Conservation (phyloP, 2,329 filamentous ascomycete genomes). For the Ascocoryne sarcoides region DNA sequence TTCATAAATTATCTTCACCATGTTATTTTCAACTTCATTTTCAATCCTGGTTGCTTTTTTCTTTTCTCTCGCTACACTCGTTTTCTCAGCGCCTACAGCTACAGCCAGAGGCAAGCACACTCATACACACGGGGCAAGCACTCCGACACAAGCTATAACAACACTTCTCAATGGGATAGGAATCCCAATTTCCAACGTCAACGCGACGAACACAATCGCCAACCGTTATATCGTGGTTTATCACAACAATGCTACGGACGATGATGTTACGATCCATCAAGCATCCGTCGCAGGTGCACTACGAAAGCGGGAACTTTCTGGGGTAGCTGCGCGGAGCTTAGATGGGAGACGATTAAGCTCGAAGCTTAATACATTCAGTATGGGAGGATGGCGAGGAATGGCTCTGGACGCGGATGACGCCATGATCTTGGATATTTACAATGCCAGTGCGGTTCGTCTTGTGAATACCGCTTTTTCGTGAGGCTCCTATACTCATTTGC, state of each 20-base stretch:
- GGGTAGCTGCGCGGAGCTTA: constrained; percentile 37
- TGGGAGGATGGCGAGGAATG: constrained; percentile 45
- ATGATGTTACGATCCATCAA: constrained; percentile 41
- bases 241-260: constrained; percentile 42
- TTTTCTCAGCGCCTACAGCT: neutral
- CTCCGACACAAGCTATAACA: neutral
- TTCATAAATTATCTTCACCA: neutral
- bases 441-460: constrained; percentile 26
- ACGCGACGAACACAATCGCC: constrained; percentile 40
- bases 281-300: constrained; percentile 39
- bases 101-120: no score
- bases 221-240: constrained; percentile 57
- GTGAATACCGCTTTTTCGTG: neutral
- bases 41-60: neutral
- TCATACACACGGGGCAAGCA: no score
- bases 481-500: neutral
- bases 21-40: neutral
- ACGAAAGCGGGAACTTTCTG: constrained; percentile 44
- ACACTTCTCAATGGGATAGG: constrained; percentile 26
- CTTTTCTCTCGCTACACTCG: neutral
- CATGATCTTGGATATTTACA: constrained; percentile 41
- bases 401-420: constrained; percentile 42
- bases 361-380: constrained; percentile 36
- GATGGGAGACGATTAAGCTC: constrained; percentile 34
- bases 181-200: constrained; percentile 41